Base-by-base conservation (phyloP, 257 asterid genomes). In the Thymus mandschuricus region DNA sequence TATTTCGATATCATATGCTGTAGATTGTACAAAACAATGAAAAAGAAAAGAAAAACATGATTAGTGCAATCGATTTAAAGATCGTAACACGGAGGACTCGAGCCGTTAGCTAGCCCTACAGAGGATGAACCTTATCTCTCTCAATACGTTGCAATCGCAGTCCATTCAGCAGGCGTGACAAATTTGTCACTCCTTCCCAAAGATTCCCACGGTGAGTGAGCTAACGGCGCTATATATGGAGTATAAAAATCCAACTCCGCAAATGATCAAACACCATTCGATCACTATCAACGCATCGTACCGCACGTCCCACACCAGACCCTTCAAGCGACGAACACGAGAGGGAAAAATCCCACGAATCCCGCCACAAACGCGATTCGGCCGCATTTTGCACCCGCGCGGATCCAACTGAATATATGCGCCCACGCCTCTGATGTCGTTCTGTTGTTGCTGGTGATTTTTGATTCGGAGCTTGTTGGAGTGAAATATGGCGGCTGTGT, bases 401-500 rank as follows among this genome's bases (percentile, higher is more conserved):
- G 8, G 8, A 8, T 15, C 44, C 10, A 35, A 51, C 21, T 5
- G 9, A 43, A 28, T 60, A 34, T 71, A 50, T 40, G 2, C n/a
- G 30, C 13, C 9, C 52, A 30, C 54, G 10, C 9, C 10, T 8
- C 12, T 4, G 15, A 0, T 45, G 58, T 29, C 6, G 44, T 46
- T 46, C 4, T 38, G 12, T 68, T 3, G 15, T 2, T 57, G 55
- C 60, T 21, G 21, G 29, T 46, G 5, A 5, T 10, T 8, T 45
- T 31, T 15, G 40, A 27, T 72, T 40, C 50, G 30, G 15, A 27
- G 48, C 11, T 29, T 29, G 46, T 41, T 11, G 15, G 38, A 34
- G 30, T 5, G 78, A 21, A 21, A 21, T 21, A 21, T 21, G 21
- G 21, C 72, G 89, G 84, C 74, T 66, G 57, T 71, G 67, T 84